Evolutionary conservation across 2,329 filamentous ascomycete genomes (phyloP).

Genomic region (Coleophoma cylindrospora): DNA sequence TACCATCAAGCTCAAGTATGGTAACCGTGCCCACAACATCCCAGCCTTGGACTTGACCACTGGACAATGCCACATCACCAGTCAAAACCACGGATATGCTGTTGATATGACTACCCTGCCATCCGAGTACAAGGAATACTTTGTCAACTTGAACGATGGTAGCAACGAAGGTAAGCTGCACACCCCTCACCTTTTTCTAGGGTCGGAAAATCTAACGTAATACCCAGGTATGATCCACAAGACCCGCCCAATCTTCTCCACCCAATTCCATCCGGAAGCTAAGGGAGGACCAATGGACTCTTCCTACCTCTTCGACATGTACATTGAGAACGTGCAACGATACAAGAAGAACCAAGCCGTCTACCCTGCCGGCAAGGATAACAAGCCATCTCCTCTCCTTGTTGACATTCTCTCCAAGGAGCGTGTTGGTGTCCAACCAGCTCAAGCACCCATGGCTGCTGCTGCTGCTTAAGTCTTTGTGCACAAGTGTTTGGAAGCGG

Average conservation of each 20-base stretch:
- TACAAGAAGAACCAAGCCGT: conserved; percentile 81
- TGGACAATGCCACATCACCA: conserved; percentile 96
- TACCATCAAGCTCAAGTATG: conserved; percentile 98
- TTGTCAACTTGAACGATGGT: conserved; percentile 95
- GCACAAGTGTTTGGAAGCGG: not conserved
- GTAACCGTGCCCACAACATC: conserved; percentile 98
- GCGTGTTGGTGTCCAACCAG: conserved; percentile 71
- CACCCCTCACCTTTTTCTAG: not conserved
- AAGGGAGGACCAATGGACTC: conserved; percentile 97
- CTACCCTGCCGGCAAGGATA: conserved; percentile 70
- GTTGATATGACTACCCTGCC: conserved; percentile 81
- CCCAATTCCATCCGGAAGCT: conserved; percentile 97
- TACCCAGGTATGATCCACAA: conserved; percentile 78
- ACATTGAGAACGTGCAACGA: conserved; percentile 80
- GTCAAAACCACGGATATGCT: conserved; percentile 97
- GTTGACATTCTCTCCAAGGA: conserved; percentile 91
- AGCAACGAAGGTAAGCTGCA: conserved; percentile 73
- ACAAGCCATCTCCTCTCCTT: conserved; percentile 79
- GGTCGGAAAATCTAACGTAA: conserved; percentile 13
- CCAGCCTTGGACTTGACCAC: conserved; percentile 91
- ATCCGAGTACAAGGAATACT: conserved; percentile 93
- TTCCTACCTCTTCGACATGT: conserved; percentile 93
- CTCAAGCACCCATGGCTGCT: conserved; percentile 18
- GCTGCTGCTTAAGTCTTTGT: conserved; percentile 7
- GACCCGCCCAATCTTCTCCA: conserved; percentile 93